Conservation (phyloP, 78 protist genomes). For the Neovahlkampfia damariscottae region DNA sequence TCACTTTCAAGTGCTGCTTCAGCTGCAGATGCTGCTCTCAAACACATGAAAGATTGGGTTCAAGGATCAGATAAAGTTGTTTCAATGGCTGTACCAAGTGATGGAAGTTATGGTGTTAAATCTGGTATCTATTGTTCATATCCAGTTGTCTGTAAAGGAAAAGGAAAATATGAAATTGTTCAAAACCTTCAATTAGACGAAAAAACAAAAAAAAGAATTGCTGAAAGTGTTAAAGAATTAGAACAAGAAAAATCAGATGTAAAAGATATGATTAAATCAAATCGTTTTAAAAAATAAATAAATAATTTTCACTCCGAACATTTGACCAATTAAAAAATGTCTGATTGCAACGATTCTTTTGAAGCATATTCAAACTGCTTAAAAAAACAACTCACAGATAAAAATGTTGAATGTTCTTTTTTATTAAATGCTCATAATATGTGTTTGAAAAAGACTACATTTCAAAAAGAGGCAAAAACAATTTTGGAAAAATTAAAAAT, state of each 20-base stretch:
- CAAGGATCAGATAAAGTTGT: constrained; percentile 37
- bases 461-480: too few relatives aligned
- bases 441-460: too few relatives aligned
- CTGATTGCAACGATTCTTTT: too few relatives aligned
- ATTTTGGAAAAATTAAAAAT: too few relatives aligned
- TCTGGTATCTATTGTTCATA: constrained; percentile 48
- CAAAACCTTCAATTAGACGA: not conserved
- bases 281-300: too few relatives aligned
- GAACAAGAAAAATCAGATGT: not conserved
- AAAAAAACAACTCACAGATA: too few relatives aligned
- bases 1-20: constrained; percentile 60
- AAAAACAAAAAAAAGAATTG: not conserved
- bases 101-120: constrained; percentile 41
- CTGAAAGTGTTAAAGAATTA: not conserved
- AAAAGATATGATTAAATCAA: not conserved
- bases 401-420: too few relatives aligned
- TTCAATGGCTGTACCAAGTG: constrained; percentile 58
- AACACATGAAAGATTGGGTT: constrained; percentile 57
- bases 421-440: too few relatives aligned
- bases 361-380: too few relatives aligned
- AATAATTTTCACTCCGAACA: too few relatives aligned
- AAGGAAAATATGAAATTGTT: not conserved
- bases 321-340: too few relatives aligned
- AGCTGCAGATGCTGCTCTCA: constrained; percentile 65
- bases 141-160: constrained; percentile 38